Percentiles rank a stretch among this genome's conserved stretches.
phyloP scores from a whole-genome alignment of 2,329 filamentous ascomycete species.

The Ophiostoma pallidulum region DNA sequence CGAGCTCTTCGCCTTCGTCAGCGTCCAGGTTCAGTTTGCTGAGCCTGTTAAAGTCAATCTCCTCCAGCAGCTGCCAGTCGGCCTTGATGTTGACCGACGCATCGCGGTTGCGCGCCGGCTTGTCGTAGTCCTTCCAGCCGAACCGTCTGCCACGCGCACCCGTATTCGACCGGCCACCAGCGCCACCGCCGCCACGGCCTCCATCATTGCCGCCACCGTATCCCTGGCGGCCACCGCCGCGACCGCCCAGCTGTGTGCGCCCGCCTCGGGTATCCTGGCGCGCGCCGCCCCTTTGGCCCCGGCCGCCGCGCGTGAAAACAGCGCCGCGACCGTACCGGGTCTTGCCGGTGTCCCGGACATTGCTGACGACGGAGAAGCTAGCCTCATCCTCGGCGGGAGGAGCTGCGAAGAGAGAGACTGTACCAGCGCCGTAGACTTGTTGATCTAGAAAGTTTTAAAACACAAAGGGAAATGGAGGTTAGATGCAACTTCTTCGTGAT shows the following conservation, averaged over 20 bases:
- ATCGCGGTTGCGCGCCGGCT: constrained; percentile 92
- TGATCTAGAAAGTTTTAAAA: constrained; percentile 68
- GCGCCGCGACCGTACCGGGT: constrained; percentile 82
- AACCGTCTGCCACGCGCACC: constrained; percentile 77
- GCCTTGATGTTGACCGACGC: constrained; percentile 92
- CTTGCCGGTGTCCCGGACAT: constrained; percentile 78
- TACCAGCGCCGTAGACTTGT: constrained; percentile 89
- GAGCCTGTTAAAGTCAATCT: constrained; percentile 96
- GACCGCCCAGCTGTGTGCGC: constrained; percentile 51
- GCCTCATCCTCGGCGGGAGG: constrained; percentile 92
- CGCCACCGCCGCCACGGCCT: constrained; percentile 57
- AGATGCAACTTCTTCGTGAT: no score
- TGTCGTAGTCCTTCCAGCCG: constrained; percentile 98
- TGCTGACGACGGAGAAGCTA: constrained; percentile 96
- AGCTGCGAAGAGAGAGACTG: constrained; percentile 78
- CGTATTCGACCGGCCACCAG: constrained; percentile 56
- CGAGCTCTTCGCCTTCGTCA: constrained; percentile 89
- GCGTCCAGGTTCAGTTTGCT: constrained; percentile 92
- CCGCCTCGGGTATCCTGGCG: constrained; percentile 52
- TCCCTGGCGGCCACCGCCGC: constrained; percentile 48
- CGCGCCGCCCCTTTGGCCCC: constrained; percentile 66
- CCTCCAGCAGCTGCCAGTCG: constrained; percentile 91
- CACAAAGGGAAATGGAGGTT: no score
- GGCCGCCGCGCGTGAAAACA: constrained; percentile 71
- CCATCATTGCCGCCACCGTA: constrained; percentile 39